Percentiles rank a stretch among this genome's conserved stretches.
Conservation (phyloP, 2,329 filamentous ascomycete species). For the Calonectria pseudoturangicola region DNA sequence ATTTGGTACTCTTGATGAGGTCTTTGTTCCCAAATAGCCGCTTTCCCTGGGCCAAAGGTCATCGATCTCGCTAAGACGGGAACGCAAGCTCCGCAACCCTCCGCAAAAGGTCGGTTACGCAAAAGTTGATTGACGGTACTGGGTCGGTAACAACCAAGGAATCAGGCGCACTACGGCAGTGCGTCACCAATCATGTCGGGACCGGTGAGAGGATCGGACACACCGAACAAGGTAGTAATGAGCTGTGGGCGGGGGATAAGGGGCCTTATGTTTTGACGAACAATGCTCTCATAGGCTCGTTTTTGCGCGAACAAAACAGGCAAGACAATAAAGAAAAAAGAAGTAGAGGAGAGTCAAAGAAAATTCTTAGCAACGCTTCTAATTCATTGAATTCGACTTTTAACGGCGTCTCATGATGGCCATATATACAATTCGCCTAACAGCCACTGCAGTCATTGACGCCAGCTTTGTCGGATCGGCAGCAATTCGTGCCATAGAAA, state of each 20-base stretch:
- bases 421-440: not conserved
- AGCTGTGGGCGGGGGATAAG: not conserved
- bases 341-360: not conserved
- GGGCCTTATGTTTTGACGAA: not conserved
- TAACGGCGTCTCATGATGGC: not conserved
- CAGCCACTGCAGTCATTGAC: not conserved
- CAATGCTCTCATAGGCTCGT: too few species aligned
- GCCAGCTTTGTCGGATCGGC: not conserved
- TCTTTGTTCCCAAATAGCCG: not conserved
- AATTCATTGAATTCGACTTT: not conserved
- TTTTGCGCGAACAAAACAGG: too few species aligned
- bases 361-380: not conserved
- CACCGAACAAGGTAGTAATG: conserved; percentile 18
- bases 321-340: not conserved
- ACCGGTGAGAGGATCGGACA: conserved; percentile 26
- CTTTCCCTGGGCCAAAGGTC: conserved; percentile 19
- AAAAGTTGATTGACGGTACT: conserved; percentile 28
- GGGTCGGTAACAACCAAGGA: conserved; percentile 16
- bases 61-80: conserved; percentile 35
- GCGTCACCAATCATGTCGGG: conserved; percentile 22
- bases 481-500: not conserved
- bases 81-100: conserved; percentile 11
- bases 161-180: conserved; percentile 12
- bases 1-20: not conserved
- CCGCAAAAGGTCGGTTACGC: conserved; percentile 36